These are phyloP conservation scores for Saccharomyces jurei DNA, from an alignment of 805 yeast genomes.

Conservation along the genomic window DNA sequence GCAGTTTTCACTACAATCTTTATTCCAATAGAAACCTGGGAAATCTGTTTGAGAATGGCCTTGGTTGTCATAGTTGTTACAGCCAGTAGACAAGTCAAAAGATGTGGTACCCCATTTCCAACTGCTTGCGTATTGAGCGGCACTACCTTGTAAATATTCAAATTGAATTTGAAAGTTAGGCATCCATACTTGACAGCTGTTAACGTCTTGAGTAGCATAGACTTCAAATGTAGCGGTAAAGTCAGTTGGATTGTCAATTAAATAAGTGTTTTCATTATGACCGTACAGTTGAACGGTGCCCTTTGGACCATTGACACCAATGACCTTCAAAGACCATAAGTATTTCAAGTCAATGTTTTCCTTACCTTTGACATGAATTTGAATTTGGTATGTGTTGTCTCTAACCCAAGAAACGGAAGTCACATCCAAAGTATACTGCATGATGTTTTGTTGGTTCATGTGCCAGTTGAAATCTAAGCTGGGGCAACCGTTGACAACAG, in stretches of 20 bases:
- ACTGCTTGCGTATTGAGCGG: slow-evolving; percentile 3
- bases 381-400: slow-evolving; percentile 10
- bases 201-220: slow-evolving; percentile 11
- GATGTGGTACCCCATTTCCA: slow-evolving; percentile 10
- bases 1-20: not conserved
- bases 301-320: slow-evolving; percentile 26
- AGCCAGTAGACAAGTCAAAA: slow-evolving; percentile 23
- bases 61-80: slow-evolving; percentile 21
- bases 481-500: slow-evolving; percentile 9
- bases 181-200: slow-evolving; percentile 13
- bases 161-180: slow-evolving; percentile 28
- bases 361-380: slow-evolving; percentile 11
- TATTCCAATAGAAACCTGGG: slow-evolving; percentile 22
- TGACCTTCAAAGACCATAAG: slow-evolving; percentile 18
- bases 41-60: slow-evolving; percentile 24
- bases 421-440: slow-evolving; percentile 11
- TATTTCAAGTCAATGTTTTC: slow-evolving; percentile 9
- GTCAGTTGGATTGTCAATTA: slow-evolving; percentile 20
- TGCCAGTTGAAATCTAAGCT: slow-evolving; percentile 12
- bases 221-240: slow-evolving; percentile 25
- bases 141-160: slow-evolving; percentile 26
- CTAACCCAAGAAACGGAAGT: slow-evolving; percentile 9
- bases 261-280: slow-evolving; percentile 14
- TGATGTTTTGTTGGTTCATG: slow-evolving; percentile 4
- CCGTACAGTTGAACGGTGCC: slow-evolving; percentile 19